These are phyloP conservation scores for Medicago truncatula DNA, from an alignment of 306 rosid species.

Conservation along the genomic window DNA sequence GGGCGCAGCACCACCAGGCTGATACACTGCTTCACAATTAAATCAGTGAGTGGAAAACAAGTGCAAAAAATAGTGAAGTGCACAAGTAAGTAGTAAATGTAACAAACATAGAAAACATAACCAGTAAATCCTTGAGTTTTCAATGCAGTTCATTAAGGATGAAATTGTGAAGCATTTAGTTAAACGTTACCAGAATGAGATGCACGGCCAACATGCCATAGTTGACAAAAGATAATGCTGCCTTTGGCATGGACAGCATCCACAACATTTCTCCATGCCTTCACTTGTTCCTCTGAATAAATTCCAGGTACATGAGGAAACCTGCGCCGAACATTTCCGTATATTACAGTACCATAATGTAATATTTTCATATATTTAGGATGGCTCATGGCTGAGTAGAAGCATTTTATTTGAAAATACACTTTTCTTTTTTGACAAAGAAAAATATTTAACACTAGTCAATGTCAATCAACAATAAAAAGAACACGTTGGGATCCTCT, in stretches of 20 bases:
- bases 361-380: background rate
- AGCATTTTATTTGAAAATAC: background rate
- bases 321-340: conserved; percentile 31
- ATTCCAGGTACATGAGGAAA: conserved; percentile 63
- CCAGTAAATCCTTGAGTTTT: background rate
- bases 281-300: conserved; percentile 60
- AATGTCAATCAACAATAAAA: no score
- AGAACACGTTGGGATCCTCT: no score
- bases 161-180: background rate
- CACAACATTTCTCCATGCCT: conserved; percentile 84
- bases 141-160: background rate
- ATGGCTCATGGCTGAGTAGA: background rate
- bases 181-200: conserved; percentile 57
- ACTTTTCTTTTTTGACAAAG: no score
- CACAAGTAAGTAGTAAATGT: conserved; percentile 7
- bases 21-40: conserved; percentile 60
- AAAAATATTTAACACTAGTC: no score
- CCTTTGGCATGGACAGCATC: conserved; percentile 92
- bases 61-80: background rate
- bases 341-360: background rate
- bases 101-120: background rate
- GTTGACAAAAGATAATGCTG: conserved; percentile 79
- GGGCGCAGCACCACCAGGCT: conserved; percentile 72
- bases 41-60: conserved; percentile 2
- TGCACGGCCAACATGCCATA: conserved; percentile 97